These are phyloP conservation scores for Globisporangium sylvaticum DNA, from an alignment of 352 stramenopile species.

Conservation along the genomic window DNA sequence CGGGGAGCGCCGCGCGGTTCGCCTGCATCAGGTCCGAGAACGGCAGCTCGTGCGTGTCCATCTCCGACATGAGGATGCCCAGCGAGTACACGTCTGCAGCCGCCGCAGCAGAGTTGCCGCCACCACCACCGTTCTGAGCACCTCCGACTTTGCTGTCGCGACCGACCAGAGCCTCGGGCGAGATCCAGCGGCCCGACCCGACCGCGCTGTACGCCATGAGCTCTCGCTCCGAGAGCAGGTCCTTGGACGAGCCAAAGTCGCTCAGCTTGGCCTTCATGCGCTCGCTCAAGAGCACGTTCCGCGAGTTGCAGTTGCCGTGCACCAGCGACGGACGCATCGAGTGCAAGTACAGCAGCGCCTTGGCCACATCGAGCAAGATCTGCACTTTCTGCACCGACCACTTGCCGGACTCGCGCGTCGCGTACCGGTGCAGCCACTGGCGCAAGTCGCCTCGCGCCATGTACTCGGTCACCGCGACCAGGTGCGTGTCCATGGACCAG, in stretches of 20 bases:
- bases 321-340: constrained; percentile 51
- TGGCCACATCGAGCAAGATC: constrained; percentile 59
- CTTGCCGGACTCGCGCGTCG: constrained; percentile 31
- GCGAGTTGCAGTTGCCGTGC: constrained; percentile 65
- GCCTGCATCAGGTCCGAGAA: constrained; percentile 70
- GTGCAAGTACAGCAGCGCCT: constrained; percentile 64
- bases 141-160: constrained; percentile 26
- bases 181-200: constrained; percentile 69
- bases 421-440: constrained; percentile 59
- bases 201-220: constrained; percentile 60
- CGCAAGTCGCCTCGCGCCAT: constrained; percentile 65
- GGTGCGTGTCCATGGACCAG: constrained; percentile 61
- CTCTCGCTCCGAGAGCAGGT: constrained; percentile 52
- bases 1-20: constrained; percentile 43
- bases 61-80: constrained; percentile 63
- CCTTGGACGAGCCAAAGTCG: constrained; percentile 58
- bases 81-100: constrained; percentile 67
- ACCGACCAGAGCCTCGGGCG: constrained; percentile 57
- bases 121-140: constrained; percentile 16
- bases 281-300: constrained; percentile 58
- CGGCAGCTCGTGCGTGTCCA: constrained; percentile 66
- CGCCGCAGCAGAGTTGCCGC: constrained; percentile 26
- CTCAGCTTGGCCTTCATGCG: constrained; percentile 60
- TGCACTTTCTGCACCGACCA: constrained; percentile 55
- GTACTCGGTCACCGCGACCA: constrained; percentile 73